Evolutionary conservation across 352 stramenopile species (phyloP).

Genomic region (Peronosclerospora sorghi): DNA sequence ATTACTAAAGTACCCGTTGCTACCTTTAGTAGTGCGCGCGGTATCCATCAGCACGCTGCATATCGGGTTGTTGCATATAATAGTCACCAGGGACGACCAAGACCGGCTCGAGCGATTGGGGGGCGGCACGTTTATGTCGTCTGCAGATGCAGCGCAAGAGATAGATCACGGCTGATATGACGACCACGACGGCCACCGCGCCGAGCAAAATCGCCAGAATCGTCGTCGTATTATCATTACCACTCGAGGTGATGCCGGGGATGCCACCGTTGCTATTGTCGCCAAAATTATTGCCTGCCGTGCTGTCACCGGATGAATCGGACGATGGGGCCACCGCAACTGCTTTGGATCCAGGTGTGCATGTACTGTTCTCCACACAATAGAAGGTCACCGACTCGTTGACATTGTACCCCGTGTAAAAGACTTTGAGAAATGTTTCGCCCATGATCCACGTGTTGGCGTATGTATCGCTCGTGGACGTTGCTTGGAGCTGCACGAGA

Average conservation of each 20-base stretch:
- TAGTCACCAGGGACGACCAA: constrained; percentile 21
- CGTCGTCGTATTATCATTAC: constrained; percentile 15
- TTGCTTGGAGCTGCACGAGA: constrained; percentile 33
- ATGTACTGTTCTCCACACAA: constrained; percentile 47
- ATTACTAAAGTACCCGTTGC: too few species aligned
- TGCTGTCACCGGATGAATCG: constrained; percentile 18
- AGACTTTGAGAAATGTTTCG: constrained; percentile 67
- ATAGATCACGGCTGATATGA: constrained; percentile 21
- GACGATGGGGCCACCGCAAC: constrained; percentile 21
- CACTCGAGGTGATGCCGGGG: constrained; percentile 17
- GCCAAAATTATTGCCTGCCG: constrained; percentile 12
- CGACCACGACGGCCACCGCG: too few species aligned
- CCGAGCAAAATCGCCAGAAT: constrained; percentile 28
- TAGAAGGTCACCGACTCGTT: constrained; percentile 58
- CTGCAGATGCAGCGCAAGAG: constrained; percentile 18
- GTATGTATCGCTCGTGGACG: constrained; percentile 22
- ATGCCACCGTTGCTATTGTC: constrained; percentile 1
- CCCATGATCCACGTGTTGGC: constrained; percentile 64
- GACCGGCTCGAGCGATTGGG: constrained; percentile 21
- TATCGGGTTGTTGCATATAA: too few species aligned
- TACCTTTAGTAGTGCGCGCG: too few species aligned
- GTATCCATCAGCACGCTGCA: too few species aligned
- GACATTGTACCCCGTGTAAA: too few species aligned
- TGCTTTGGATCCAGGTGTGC: constrained; percentile 24
- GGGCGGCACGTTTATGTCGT: constrained; percentile 18